Conservation (phyloP, 202 grass and related monocot species). For the Schoenoplectus triqueter region DNA sequence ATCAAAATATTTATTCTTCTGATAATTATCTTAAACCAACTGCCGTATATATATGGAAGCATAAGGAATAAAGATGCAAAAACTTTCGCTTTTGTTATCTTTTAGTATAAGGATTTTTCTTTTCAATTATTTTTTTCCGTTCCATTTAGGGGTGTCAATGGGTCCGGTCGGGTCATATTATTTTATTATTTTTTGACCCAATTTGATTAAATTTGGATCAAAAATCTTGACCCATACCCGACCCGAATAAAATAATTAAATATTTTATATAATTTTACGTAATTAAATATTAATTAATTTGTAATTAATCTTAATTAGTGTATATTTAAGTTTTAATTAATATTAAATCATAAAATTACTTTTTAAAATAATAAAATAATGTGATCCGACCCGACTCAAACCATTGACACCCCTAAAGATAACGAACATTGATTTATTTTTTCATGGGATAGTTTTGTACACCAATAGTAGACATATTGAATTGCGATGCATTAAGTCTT, state of each 20-base stretch:
- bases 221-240: no score
- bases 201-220: no score
- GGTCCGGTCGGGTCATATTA: no score
- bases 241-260: no score
- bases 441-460: neutral
- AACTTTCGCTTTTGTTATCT: constrained; percentile 33
- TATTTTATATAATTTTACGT: no score
- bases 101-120: constrained; percentile 18
- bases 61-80: constrained; percentile 30
- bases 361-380: no score
- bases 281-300: no score
- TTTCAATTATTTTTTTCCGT: constrained; percentile 21
- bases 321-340: no score
- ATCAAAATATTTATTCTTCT: neutral
- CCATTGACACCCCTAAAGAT: neutral
- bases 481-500: neutral
- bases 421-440: neutral
- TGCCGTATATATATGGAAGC: neutral
- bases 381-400: no score
- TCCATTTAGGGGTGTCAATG: neutral
- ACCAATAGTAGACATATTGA: neutral
- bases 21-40: neutral
- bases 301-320: no score
- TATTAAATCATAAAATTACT: no score
- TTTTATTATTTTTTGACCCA: no score